A percentile compares a stretch with the other conserved stretches of the same genome.
Evolutionary conservation across 148 eudicot genomes (phyloP).

Genomic region (Silene latifolia): DNA sequence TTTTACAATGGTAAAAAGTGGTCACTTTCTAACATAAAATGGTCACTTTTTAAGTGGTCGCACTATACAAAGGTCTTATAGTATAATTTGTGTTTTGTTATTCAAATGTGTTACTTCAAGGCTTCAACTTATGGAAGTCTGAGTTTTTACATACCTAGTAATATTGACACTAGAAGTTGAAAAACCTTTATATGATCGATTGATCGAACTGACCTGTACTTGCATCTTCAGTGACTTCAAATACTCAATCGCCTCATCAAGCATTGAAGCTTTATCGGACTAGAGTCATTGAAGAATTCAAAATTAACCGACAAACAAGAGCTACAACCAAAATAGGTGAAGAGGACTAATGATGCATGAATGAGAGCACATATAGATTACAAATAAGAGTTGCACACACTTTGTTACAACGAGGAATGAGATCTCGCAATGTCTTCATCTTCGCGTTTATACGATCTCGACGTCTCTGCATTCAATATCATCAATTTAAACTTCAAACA

Average conservation of each 20-base stretch:
- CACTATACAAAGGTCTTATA: too few species aligned
- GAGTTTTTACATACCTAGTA: too few species aligned
- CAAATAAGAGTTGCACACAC: conserved; percentile 20
- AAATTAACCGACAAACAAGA: not conserved
- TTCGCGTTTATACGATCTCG: conserved; percentile 85
- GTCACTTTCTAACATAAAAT: too few species aligned
- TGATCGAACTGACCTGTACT: conserved; percentile 53
- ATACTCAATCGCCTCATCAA: conserved; percentile 87
- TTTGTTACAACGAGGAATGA: conserved; percentile 83
- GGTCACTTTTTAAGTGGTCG: too few species aligned
- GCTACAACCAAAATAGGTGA: not conserved
- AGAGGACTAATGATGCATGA: not conserved
- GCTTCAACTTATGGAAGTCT: too few species aligned
- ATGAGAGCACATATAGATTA: not conserved
- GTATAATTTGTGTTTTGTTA: too few species aligned
- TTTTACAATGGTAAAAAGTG: too few species aligned
- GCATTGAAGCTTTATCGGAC: conserved; percentile 88
- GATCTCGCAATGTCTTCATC: conserved; percentile 82
- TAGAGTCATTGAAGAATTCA: conserved; percentile 23
- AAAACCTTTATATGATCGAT: not conserved
- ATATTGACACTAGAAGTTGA: not conserved
- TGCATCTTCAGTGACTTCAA: conserved; percentile 69
- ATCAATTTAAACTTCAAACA: conserved; percentile 1
- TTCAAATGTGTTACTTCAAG: too few species aligned
- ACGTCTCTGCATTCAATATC: conserved; percentile 52